These are phyloP conservation scores for Globisporangium paroecandrum DNA, from an alignment of 352 stramenopile species.

Conservation along the genomic window DNA sequence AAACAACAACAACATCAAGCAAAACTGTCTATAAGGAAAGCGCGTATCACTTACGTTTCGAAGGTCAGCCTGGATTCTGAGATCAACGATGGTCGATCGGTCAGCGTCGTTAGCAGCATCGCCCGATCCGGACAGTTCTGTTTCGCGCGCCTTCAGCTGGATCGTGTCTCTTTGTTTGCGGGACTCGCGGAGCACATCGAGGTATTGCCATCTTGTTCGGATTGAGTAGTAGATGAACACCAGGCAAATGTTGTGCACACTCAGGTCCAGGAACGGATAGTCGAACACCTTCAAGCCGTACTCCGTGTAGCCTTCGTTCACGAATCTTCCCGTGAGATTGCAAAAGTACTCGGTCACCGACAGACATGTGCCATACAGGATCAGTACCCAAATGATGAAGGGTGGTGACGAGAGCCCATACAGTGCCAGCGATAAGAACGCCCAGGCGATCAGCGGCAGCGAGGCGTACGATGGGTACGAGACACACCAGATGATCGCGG, in stretches of 20 bases:
- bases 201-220: slow-evolving; percentile 72
- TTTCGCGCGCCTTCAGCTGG: slow-evolving; percentile 16
- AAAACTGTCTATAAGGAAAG: not conserved
- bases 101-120: slow-evolving; percentile 17
- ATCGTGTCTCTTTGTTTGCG: slow-evolving; percentile 19
- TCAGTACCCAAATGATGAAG: slow-evolving; percentile 57
- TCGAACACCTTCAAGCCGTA: slow-evolving; percentile 70
- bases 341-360: slow-evolving; percentile 60
- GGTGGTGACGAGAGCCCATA: slow-evolving; percentile 56
- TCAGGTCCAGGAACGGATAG: slow-evolving; percentile 73
- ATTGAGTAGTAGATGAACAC: slow-evolving; percentile 79
- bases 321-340: slow-evolving; percentile 59
- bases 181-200: slow-evolving; percentile 45
- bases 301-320: slow-evolving; percentile 43
- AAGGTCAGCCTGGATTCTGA: slow-evolving; percentile 44
- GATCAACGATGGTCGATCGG: slow-evolving; percentile 32
- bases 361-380: slow-evolving; percentile 55
- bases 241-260: slow-evolving; percentile 69
- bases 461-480: slow-evolving; percentile 83
- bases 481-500: slow-evolving; percentile 70
- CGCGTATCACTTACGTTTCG: slow-evolving; percentile 30
- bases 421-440: slow-evolving; percentile 61
- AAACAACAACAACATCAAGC: not conserved
- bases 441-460: slow-evolving; percentile 55
- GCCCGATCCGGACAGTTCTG: not conserved